phyloP scores from a whole-genome alignment of 345 rosid genomes.

The Lepidium sativum region DNA sequence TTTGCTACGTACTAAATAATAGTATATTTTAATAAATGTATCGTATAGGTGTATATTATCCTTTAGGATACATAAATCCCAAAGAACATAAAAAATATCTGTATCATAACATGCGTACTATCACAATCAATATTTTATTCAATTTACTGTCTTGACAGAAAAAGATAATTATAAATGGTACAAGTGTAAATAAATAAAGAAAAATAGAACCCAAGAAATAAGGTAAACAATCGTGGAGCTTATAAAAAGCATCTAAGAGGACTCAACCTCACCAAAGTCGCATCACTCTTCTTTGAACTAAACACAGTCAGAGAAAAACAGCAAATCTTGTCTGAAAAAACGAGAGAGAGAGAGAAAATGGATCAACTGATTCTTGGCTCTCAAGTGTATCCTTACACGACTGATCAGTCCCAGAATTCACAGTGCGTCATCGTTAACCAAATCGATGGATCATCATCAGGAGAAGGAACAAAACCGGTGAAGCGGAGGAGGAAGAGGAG shows the following conservation, averaged over 20 bases:
- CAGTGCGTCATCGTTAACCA: constrained; percentile 14
- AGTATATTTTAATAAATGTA: neutral
- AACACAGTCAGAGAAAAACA: constrained; percentile 18
- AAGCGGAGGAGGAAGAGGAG: constrained; percentile 54
- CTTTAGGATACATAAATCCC: neutral
- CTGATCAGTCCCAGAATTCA: neutral
- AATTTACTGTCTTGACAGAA: neutral
- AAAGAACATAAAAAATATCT: neutral
- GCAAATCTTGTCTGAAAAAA: constrained; percentile 16
- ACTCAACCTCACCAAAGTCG: constrained; percentile 21
- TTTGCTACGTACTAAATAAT: neutral
- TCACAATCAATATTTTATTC: neutral
- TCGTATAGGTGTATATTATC: neutral
- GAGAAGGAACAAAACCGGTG: constrained; percentile 32
- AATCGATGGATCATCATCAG: constrained; percentile 27
- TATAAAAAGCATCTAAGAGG: constrained; percentile 24
- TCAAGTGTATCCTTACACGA: constrained; percentile 18
- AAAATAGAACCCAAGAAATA: neutral
- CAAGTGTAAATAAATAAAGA: constrained; percentile 5
- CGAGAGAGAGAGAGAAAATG: neutral
- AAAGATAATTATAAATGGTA: neutral
- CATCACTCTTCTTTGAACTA: constrained; percentile 13
- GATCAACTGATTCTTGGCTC: constrained; percentile 4
- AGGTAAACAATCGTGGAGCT: constrained; percentile 9
- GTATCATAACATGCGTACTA: neutral